phyloP scores from a whole-genome alignment of 768 basidiomycete genomes.

The Boletus rufocinnamomeus region DNA sequence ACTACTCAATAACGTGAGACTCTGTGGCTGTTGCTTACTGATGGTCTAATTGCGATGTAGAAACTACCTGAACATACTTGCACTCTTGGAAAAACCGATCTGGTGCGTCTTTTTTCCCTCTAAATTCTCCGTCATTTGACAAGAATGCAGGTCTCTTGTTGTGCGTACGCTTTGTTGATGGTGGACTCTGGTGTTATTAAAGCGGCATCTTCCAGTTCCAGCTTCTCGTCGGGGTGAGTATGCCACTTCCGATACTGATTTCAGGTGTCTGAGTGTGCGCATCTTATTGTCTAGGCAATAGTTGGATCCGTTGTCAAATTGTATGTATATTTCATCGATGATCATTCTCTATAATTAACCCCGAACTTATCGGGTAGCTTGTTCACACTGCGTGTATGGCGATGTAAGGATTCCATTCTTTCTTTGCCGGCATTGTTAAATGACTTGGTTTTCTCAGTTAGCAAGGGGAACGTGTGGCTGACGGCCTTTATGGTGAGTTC shows the following conservation, averaged over 20 bases:
- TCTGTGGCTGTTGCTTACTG: background rate
- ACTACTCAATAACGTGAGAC: constrained; percentile 54
- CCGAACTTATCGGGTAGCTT: constrained; percentile 35
- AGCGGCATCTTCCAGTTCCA: constrained; percentile 40
- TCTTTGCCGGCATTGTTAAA: background rate
- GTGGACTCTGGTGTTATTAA: constrained; percentile 13
- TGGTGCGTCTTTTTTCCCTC: constrained; percentile 40
- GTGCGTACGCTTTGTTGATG: constrained; percentile 35
- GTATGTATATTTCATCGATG: constrained; percentile 36
- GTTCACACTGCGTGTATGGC: constrained; percentile 63
- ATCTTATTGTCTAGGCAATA: constrained; percentile 41
- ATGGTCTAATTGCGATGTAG: constrained; percentile 29
- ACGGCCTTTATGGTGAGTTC: constrained; percentile 48
- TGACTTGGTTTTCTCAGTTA: constrained; percentile 42
- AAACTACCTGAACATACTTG: constrained; percentile 41
- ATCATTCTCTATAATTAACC: background rate
- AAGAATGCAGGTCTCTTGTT: constrained; percentile 47
- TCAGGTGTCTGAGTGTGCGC: constrained; percentile 6
- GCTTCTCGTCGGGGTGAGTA: constrained; percentile 40
- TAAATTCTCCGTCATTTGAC: constrained; percentile 10
- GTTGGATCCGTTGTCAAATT: constrained; percentile 57
- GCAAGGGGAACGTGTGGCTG: constrained; percentile 50
- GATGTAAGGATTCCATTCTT: constrained; percentile 45
- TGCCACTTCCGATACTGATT: background rate
- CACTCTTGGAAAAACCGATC: constrained; percentile 41